Percentiles rank a stretch among this genome's conserved stretches.
Evolutionary conservation across 106 monocot species (phyloP).

Genomic region (Hemerocallis citrina): DNA sequence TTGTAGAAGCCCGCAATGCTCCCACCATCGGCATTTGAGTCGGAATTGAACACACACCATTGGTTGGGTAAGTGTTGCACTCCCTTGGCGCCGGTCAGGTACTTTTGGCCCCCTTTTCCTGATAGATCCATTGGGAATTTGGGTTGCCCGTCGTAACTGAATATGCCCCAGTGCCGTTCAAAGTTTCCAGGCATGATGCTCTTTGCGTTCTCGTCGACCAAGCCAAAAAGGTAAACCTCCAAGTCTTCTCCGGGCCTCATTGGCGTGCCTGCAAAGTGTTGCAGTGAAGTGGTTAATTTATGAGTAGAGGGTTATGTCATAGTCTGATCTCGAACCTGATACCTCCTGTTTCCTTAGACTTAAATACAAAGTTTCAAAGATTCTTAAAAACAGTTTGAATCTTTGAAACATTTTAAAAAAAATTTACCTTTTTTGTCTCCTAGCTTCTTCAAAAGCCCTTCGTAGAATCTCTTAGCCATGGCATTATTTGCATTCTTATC

Average conservation of each 20-base stretch:
- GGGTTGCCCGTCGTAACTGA: slow-evolving; percentile 66
- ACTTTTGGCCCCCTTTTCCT: slow-evolving; percentile 31
- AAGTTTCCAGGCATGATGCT: slow-evolving; percentile 72
- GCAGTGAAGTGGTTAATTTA: too few relatives aligned
- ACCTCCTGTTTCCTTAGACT: too few relatives aligned
- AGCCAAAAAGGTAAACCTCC: slow-evolving; percentile 71
- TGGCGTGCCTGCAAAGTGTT: slow-evolving; percentile 47
- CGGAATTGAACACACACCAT: slow-evolving; percentile 51
- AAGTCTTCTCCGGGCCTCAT: slow-evolving; percentile 31
- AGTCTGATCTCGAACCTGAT: too few relatives aligned
- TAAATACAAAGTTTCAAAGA: too few relatives aligned
- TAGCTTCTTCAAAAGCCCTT: slow-evolving; percentile 55
- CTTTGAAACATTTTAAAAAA: too few relatives aligned
- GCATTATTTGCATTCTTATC: slow-evolving; percentile 24
- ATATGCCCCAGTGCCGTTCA: slow-evolving; percentile 94
- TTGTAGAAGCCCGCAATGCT: slow-evolving; percentile 29
- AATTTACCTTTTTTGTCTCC: slow-evolving; percentile 27
- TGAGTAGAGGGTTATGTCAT: too few relatives aligned
- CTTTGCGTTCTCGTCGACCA: slow-evolving; percentile 83
- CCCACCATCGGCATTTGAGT: slow-evolving; percentile 6
- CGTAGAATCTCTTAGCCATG: slow-evolving; percentile 42
- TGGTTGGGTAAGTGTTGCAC: slow-evolving; percentile 41
- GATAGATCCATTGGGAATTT: slow-evolving; percentile 80
- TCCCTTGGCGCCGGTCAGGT: slow-evolving; percentile 26
- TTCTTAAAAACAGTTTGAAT: too few relatives aligned